phyloP scores from a whole-genome alignment of 2,329 filamentous ascomycete genomes.

The Xylariaceae sp. region DNA sequence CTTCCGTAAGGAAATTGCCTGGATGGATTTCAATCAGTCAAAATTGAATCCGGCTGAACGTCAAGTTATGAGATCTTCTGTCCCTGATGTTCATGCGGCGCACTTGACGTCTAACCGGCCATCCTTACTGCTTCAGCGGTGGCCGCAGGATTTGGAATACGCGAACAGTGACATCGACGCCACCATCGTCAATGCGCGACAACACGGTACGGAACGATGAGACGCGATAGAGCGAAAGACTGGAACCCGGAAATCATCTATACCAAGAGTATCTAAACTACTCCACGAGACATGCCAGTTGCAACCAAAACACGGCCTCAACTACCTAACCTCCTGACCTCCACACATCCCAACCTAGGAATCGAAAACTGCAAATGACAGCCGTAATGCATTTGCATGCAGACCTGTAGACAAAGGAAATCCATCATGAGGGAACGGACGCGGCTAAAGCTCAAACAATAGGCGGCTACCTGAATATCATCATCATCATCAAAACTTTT shows the following conservation, averaged over 20 bases:
- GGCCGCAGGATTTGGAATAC: no score
- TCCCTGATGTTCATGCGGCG: no score
- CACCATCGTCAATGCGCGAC: background rate
- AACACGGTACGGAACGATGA: background rate
- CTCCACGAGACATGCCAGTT: background rate
- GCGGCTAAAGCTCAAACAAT: slow-evolving; percentile 1
- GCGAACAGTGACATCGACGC: background rate
- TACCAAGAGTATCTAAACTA: background rate
- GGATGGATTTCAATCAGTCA: no score
- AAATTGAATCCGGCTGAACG: no score
- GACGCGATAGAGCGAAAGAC: background rate
- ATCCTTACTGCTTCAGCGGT: no score
- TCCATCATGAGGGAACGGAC: slow-evolving; percentile 13
- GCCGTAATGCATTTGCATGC: slow-evolving; percentile 22
- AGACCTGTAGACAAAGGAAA: slow-evolving; percentile 20
- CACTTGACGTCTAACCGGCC: no score
- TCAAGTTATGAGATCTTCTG: no score
- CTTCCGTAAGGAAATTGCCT: no score
- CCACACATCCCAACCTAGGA: no score
- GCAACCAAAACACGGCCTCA: slow-evolving; percentile 9
- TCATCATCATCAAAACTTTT: background rate
- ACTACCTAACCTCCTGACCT: background rate
- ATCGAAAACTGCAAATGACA: background rate
- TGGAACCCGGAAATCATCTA: background rate
- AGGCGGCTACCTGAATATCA: slow-evolving; percentile 7